Percentiles rank a stretch among this genome's conserved stretches.
Conservation (phyloP, 768 basidiomycete species). For the Pulveroboletus sp. region DNA sequence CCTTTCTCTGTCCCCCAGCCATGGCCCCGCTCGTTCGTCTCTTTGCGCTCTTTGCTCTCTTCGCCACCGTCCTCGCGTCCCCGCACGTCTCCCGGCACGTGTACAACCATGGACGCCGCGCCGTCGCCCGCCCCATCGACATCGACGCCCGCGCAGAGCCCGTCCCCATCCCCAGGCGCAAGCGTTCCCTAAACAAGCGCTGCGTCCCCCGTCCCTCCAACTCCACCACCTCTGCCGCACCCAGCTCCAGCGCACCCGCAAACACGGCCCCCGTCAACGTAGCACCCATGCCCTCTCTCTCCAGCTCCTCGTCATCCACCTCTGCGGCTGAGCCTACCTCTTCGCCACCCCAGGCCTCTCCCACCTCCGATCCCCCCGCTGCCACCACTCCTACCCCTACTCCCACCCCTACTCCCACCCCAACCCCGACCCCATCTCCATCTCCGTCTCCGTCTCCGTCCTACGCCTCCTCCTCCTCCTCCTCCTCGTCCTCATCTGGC, state of each 20-base stretch:
- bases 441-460: no score
- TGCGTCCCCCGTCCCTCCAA: constrained; percentile 19
- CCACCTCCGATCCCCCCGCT: not conserved
- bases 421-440: no score
- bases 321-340: not conserved
- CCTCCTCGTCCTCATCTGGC: no score
- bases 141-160: not conserved
- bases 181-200: constrained; percentile 30
- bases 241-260: constrained; percentile 1
- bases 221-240: constrained; percentile 1
- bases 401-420: not conserved
- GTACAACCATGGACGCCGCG: constrained; percentile 21
- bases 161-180: constrained; percentile 6
- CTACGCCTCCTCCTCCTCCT: no score
- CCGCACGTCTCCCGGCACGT: constrained; percentile 36
- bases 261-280: constrained; percentile 22
- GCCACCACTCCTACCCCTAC: not conserved
- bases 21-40: constrained; percentile 39
- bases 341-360: not conserved
- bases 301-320: not conserved
- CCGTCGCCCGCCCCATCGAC: not conserved
- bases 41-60: constrained; percentile 42
- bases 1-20: constrained; percentile 8
- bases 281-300: constrained; percentile 7
- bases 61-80: constrained; percentile 33